Base-by-base conservation (phyloP, 2,329 filamentous ascomycete genomes). In the Escovopsis sp. region DNA sequence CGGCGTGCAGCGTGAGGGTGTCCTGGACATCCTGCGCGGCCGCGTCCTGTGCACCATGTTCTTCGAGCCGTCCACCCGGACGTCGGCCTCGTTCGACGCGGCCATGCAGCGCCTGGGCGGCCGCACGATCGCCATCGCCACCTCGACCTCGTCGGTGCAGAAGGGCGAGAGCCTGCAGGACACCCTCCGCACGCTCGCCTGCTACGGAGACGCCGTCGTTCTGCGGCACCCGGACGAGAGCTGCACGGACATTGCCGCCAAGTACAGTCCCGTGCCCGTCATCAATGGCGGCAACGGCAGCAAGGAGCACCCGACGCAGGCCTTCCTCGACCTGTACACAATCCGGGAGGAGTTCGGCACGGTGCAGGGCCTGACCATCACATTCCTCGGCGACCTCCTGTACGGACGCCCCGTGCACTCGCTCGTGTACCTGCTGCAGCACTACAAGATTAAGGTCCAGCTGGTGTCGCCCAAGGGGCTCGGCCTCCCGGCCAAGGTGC, bases 91-190 rank as follows among this genome's bases (percentile, higher is more conserved):
- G 4, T 98, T 98, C 55, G 91, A 98, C 58, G 85, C 89, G 44
- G 91, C 91, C 36, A 98, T 98, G 91, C 93, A 98, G 70, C 83
- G 93, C 41, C 80, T 98, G 5, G 91, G 91, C 52, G 91, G 91
- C 39, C 77, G 86, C 39, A 89, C 83, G 3, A 74, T 98, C 42
- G 72, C 80, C 41, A 80, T 96, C 56, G 72, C 86, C 35, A 93
- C 89, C 3, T 75, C 80, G 6, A 77, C 85, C 52, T 95, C 89
- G 3, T 94, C 85, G 12, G 88, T 88, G 4, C 76, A 88, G 63
- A 98, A 98, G 73, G 91, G 91, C 36, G 91, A 98, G 68, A 80
- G 82, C 4, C 75, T 98, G 15, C 85, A 91, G 57, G 91, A 98
- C 59, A 94, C 87, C 12, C 77, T 98, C 53, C 82, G 91, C 49